phyloP scores from a whole-genome alignment of 139 green algal genomes.

The Chlamydomonas eustigma region DNA sequence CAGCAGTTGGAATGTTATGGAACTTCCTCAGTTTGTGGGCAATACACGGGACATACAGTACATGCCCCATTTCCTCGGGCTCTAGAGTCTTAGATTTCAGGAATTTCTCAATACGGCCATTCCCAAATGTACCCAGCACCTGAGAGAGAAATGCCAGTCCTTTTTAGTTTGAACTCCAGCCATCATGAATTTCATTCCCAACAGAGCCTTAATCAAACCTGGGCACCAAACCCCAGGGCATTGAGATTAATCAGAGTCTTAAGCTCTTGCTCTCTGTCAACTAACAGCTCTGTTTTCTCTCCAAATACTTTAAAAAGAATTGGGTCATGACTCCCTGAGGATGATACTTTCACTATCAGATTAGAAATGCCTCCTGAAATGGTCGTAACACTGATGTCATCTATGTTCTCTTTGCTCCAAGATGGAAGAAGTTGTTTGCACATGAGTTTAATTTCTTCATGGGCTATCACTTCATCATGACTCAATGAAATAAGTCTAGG shows the following conservation, averaged over 20 bases:
- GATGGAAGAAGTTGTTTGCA: conserved; percentile 34
- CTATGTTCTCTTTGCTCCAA: conserved; percentile 19
- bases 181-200: conserved; percentile 5
- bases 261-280: conserved; percentile 71
- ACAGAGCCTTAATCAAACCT: conserved; percentile 33
- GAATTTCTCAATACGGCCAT: conserved; percentile 80
- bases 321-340: conserved; percentile 17
- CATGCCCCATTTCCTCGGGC: conserved; percentile 61
- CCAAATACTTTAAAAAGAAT: conserved; percentile 87
- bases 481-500: too few relatives aligned
- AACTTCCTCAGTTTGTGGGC: conserved; percentile 40
- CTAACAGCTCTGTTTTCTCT: conserved; percentile 80
- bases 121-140: conserved; percentile 74
- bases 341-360: conserved; percentile 52
- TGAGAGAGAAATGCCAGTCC: conserved; percentile 21
- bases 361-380: conserved; percentile 89
- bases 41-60: conserved; percentile 50
- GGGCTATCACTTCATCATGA: too few relatives aligned
- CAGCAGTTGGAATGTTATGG: background rate
- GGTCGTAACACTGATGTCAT: conserved; percentile 30
- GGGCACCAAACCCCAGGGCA: conserved; percentile 67
- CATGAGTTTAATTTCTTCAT: conserved; percentile 23
- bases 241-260: conserved; percentile 55
- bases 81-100: conserved; percentile 55
- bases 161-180: background rate